phyloP scores from a whole-genome alignment of 768 basidiomycete species.

The Austroboletus festivus region DNA sequence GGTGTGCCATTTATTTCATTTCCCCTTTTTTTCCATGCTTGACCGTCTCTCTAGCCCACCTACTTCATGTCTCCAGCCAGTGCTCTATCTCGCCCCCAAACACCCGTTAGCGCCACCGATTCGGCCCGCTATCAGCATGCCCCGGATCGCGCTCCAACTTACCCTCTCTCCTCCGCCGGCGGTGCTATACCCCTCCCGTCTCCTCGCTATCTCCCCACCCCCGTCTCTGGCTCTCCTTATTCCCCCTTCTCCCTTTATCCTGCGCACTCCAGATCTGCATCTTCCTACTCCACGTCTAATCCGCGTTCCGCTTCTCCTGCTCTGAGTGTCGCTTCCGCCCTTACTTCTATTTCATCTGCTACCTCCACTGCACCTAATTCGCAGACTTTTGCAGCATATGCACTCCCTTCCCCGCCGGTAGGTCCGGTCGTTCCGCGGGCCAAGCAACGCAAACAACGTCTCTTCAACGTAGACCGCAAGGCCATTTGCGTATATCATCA shows the following conservation, averaged over 20 bases:
- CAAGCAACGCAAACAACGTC: conserved; percentile 68
- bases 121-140: conserved; percentile 29
- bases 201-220: conserved; percentile 45
- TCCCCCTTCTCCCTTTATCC: conserved; percentile 44
- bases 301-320: conserved; percentile 62
- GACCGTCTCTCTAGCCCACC: conserved; percentile 21
- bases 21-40: conserved; percentile 1
- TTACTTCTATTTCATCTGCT: conserved; percentile 50
- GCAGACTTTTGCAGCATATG: conserved; percentile 28
- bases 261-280: conserved; percentile 46
- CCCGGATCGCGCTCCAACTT: conserved; percentile 34
- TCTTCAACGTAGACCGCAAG: conserved; percentile 72
- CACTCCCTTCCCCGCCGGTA: conserved; percentile 27
- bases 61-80: conserved; percentile 38
- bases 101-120: conserved; percentile 35
- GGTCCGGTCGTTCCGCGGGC: conserved; percentile 33
- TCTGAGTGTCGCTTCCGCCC: conserved; percentile 51
- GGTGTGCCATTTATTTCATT: conserved; percentile 12
- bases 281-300: conserved; percentile 42
- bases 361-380: conserved; percentile 30
- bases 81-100: conserved; percentile 38
- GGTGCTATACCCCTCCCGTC: conserved; percentile 33
- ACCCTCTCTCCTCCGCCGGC: conserved; percentile 15
- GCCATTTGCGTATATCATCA: conserved; percentile 68
- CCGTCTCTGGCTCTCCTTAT: conserved; percentile 44